Conservation (phyloP, 2,329 filamentous ascomycete genomes). For the Hansfordia pulvinata region DNA sequence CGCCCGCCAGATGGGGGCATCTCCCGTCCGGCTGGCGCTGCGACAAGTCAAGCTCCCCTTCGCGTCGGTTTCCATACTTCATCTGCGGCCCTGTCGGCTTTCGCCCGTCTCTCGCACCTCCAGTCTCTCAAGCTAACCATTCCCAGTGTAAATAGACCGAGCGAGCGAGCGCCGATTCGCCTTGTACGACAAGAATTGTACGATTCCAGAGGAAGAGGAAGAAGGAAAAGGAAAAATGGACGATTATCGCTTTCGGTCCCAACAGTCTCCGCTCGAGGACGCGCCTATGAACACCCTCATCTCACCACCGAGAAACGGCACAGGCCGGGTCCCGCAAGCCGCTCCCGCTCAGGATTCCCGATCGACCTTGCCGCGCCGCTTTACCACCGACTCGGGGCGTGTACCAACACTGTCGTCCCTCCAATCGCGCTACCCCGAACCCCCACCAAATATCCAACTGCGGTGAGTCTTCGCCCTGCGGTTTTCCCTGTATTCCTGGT, state of each 20-base stretch:
- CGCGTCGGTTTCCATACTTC: no score
- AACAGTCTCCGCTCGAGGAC: conserved; percentile 68
- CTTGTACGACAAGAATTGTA: conserved; percentile 28
- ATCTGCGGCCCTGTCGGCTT: not conserved
- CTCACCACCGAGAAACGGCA: conserved; percentile 57
- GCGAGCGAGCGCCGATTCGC: conserved; percentile 18
- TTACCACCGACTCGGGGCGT: conserved; percentile 83
- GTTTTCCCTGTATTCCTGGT: no score
- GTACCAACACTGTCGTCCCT: conserved; percentile 61
- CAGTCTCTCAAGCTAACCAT: no score
- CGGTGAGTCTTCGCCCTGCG: conserved; percentile 11
- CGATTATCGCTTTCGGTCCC: conserved; percentile 64
- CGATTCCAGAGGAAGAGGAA: no score
- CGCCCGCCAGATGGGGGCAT: no score
- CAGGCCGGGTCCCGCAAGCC: conserved; percentile 40
- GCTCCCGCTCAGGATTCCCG: conserved; percentile 67
- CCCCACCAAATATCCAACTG: conserved; percentile 34
- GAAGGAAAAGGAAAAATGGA: conserved; percentile 68
- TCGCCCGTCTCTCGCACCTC: conserved; percentile 5
- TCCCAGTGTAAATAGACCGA: conserved; percentile 23
- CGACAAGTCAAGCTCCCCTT: no score
- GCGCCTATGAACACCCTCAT: conserved; percentile 60
- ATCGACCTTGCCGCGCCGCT: conserved; percentile 72
- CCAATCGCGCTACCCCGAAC: conserved; percentile 32
- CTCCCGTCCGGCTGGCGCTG: no score